phyloP scores from a whole-genome alignment of 768 basidiomycete genomes.

The Tricholoma sp. region DNA sequence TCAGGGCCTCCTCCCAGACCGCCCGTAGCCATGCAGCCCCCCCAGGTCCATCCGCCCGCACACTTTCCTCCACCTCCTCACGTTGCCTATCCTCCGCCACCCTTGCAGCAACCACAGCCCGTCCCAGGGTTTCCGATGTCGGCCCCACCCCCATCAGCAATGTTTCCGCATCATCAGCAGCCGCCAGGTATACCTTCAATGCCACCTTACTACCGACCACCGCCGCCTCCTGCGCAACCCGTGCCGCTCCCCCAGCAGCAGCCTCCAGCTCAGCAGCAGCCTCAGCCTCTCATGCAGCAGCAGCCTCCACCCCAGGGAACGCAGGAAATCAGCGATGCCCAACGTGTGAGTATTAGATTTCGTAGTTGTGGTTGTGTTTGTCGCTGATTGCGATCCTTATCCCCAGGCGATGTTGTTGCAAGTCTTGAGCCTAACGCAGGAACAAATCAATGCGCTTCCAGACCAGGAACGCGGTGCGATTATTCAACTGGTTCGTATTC shows the following conservation, averaged over 20 bases:
- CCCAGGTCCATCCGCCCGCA: slow-evolving; percentile 24
- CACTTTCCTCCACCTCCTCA: slow-evolving; percentile 24
- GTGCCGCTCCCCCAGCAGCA: slow-evolving; percentile 20
- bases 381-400: slow-evolving; percentile 1
- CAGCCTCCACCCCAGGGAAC: slow-evolving; percentile 27
- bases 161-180: slow-evolving; percentile 26
- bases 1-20: slow-evolving; percentile 17
- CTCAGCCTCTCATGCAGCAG: slow-evolving; percentile 22
- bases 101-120: slow-evolving; percentile 27
- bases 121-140: slow-evolving; percentile 25
- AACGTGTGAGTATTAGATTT: slow-evolving; percentile 31
- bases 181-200: slow-evolving; percentile 28
- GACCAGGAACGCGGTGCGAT: slow-evolving; percentile 77
- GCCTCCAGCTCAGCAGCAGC: slow-evolving; percentile 22
- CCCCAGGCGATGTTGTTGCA: slow-evolving; percentile 77
- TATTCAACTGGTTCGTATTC: slow-evolving; percentile 59
- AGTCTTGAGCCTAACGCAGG: slow-evolving; percentile 74
- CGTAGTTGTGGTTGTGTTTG: slow-evolving; percentile 9
- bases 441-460: slow-evolving; percentile 79
- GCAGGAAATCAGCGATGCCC: slow-evolving; percentile 45
- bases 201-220: slow-evolving; percentile 31
- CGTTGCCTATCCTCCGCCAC: slow-evolving; percentile 27
- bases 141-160: slow-evolving; percentile 24
- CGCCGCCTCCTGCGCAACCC: slow-evolving; percentile 23
- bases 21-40: slow-evolving; percentile 31